Percentiles rank a stretch among this genome's conserved stretches.
Evolutionary conservation across 1,284 basidiomycete species (phyloP).

Genomic region (Cutaneotrichosporon sp.): DNA sequence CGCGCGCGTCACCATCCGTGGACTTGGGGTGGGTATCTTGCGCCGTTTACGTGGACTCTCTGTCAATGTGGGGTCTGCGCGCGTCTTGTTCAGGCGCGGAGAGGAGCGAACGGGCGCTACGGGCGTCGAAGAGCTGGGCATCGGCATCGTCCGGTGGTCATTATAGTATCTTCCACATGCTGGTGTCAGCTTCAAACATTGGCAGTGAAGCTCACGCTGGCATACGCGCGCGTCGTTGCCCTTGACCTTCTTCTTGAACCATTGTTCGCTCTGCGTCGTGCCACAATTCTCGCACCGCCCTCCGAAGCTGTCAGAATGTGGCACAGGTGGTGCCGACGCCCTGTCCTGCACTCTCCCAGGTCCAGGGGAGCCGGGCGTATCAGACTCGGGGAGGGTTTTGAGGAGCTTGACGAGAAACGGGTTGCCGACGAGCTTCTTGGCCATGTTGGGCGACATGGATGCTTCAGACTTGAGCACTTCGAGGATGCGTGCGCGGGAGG

Average conservation of each 20-base stretch:
- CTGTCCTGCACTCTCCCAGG: background rate
- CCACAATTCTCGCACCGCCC: conserved; percentile 46
- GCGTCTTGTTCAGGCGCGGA: conserved; percentile 17
- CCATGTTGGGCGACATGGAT: conserved; percentile 46
- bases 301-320: background rate
- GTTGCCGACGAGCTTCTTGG: conserved; percentile 41
- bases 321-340: background rate
- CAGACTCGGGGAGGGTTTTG: conserved; percentile 36
- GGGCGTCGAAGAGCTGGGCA: background rate
- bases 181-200: conserved; percentile 17
- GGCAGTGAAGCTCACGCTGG: conserved; percentile 38
- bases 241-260: conserved; percentile 41
- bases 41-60: conserved; percentile 35
- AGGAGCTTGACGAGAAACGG: conserved; percentile 41
- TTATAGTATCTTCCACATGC: conserved; percentile 51
- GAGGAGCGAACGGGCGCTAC: conserved; percentile 9
- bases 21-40: conserved; percentile 31
- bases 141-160: conserved; percentile 45
- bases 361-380: background rate
- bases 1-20: conserved; percentile 36
- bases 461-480: conserved; percentile 42
- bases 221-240: conserved; percentile 42
- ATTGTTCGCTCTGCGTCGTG: conserved; percentile 37
- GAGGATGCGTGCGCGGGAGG: conserved; percentile 39
- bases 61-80: conserved; percentile 6